Conservation (phyloP, 169 alveolate genomes). For the Plasmodium gaboni region DNA sequence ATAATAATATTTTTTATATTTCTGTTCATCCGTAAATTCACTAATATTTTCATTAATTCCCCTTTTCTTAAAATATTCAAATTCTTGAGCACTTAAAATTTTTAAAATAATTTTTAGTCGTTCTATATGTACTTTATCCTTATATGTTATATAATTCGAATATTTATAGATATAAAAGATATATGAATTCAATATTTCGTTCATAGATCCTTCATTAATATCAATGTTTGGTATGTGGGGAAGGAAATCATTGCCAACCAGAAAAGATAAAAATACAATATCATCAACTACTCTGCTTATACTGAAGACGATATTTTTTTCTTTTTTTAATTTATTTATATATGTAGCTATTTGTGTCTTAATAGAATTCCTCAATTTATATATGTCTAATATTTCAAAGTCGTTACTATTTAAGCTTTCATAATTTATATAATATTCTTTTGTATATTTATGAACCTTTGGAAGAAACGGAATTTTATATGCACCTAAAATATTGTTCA, state of each 20-base stretch:
- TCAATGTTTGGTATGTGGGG: conserved; percentile 93
- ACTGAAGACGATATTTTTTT: conserved; percentile 49
- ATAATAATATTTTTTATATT: conserved; percentile 82
- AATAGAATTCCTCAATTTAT: conserved; percentile 56
- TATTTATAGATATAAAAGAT: conserved; percentile 79
- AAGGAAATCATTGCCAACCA: conserved; percentile 97
- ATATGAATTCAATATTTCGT: conserved; percentile 82
- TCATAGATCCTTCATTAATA: conserved; percentile 92
- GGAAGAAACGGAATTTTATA: neutral
- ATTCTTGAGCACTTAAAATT: conserved; percentile 42
- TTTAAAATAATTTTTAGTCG: conserved; percentile 27
- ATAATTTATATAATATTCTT: conserved; percentile 25
- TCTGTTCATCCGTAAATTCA: conserved; percentile 86
- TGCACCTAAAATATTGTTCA: conserved; percentile 64
- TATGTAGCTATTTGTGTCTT: conserved; percentile 74
- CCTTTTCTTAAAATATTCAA: conserved; percentile 44
- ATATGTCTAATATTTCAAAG: conserved; percentile 64
- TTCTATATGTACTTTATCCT: conserved; percentile 68
- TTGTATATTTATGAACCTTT: conserved; percentile 41
- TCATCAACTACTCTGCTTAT: conserved; percentile 94
- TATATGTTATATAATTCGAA: conserved; percentile 67
- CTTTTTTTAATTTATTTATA: conserved; percentile 73
- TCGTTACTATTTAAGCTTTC: conserved; percentile 62
- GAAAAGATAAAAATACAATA: conserved; percentile 94
- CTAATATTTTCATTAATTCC: conserved; percentile 77